Conservation (phyloP, 116 monocot species). For the Zostera marina region DNA sequence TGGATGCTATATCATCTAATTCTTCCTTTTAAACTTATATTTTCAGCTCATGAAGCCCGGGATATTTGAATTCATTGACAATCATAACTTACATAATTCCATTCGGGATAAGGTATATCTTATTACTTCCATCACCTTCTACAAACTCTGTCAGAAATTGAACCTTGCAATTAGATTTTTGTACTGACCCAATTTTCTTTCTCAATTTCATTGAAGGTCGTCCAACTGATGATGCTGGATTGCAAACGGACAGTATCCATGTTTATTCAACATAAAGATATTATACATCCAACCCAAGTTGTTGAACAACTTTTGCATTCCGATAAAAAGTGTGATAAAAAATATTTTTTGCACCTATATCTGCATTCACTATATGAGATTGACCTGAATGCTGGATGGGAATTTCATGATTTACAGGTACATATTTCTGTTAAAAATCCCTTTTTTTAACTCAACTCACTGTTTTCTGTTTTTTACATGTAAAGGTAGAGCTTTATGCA, state of each 20-base stretch:
- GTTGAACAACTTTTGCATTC: slow-evolving; percentile 49
- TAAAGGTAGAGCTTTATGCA: slow-evolving; percentile 91
- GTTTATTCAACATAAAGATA: slow-evolving; percentile 68
- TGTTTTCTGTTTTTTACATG: not conserved
- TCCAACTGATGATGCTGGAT: slow-evolving; percentile 78
- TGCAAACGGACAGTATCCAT: slow-evolving; percentile 56
- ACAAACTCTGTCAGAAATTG: too few species aligned
- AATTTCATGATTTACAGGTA: slow-evolving; percentile 96
- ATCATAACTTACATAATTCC: slow-evolving; percentile 64
- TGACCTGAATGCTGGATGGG: slow-evolving; percentile 69
- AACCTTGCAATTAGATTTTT: too few species aligned
- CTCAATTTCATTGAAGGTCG: slow-evolving; percentile 37
- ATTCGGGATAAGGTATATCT: slow-evolving; percentile 69
- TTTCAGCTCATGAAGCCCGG: slow-evolving; percentile 83
- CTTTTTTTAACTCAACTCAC: not conserved
- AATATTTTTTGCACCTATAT: slow-evolving; percentile 57
- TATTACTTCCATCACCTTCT: not conserved
- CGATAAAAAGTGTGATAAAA: slow-evolving; percentile 41
- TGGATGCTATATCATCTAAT: too few species aligned
- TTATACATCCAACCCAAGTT: slow-evolving; percentile 59
- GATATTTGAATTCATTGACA: slow-evolving; percentile 91
- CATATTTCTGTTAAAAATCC: not conserved
- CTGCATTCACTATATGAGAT: slow-evolving; percentile 80
- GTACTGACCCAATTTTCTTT: not conserved
- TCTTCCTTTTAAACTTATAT: slow-evolving; percentile 2